phyloP scores from a whole-genome alignment of 805 yeast genomes.

The Lipomyces spencermartinsiae region DNA sequence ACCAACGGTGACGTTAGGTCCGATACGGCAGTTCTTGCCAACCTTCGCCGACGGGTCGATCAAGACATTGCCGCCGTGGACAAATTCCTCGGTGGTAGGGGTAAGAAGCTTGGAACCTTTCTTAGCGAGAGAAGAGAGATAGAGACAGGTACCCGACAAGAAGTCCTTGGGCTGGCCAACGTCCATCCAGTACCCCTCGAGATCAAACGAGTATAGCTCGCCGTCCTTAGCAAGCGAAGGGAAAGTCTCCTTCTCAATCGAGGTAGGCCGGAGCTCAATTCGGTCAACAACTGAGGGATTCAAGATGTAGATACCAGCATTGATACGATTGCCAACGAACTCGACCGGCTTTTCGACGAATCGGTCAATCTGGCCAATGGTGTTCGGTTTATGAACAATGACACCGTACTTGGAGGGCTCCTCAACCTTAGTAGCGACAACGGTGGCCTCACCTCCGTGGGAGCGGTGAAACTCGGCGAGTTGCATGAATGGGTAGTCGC shows the following conservation, averaged over 20 bases:
- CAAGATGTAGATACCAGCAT: constrained; percentile 97
- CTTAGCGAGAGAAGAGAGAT: constrained; percentile 84
- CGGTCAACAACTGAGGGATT: constrained; percentile 97
- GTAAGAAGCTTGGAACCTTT: constrained; percentile 74
- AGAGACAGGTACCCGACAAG: constrained; percentile 92
- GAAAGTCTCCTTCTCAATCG: constrained; percentile 99
- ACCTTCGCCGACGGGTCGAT: constrained; percentile 95
- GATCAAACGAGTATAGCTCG: constrained; percentile 90
- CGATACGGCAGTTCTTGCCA: constrained; percentile 90
- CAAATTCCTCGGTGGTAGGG: constrained; percentile 65
- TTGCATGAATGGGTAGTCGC: constrained; percentile 97
- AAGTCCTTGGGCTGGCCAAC: constrained; percentile 99
- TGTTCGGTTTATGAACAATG: constrained; percentile 94
- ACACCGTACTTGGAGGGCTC: constrained; percentile 99
- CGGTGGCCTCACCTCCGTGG: constrained; percentile 98
- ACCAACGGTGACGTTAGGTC: constrained; percentile 97
- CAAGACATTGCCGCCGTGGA: constrained; percentile 90
- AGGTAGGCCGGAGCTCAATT: constrained; percentile 97
- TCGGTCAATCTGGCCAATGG: constrained; percentile 94
- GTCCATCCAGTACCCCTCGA: constrained; percentile 99
- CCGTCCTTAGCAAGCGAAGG: constrained; percentile 90
- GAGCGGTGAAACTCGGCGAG: constrained; percentile 89
- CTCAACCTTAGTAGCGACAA: constrained; percentile 99
- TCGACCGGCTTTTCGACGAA: constrained; percentile 99
- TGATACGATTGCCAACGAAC: constrained; percentile 99